Percentiles rank a stretch among this genome's conserved stretches.
phyloP scores from a whole-genome alignment of 1,284 basidiomycete genomes.

The Boletellus deceptivus region DNA sequence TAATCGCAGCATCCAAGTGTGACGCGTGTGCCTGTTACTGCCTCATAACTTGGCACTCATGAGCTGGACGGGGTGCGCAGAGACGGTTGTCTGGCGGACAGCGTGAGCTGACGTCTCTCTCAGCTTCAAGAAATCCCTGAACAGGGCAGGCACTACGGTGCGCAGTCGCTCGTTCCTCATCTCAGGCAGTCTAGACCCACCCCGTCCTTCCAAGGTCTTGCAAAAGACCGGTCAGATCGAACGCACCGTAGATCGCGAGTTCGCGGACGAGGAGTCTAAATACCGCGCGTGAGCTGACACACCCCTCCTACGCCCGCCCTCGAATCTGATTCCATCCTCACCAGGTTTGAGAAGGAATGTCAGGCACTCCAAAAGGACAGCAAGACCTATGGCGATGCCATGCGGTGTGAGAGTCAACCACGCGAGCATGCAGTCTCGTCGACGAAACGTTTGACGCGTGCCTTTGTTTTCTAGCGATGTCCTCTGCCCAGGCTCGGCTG shows the following conservation, averaged over 20 bases:
- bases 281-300: constrained; percentile 73
- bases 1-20: constrained; percentile 11
- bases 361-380: constrained; percentile 91
- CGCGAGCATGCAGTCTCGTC: not conserved
- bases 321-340: not conserved
- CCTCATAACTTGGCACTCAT: constrained; percentile 21
- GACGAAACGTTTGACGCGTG: not conserved
- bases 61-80: constrained; percentile 51
- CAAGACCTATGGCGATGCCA: constrained; percentile 93
- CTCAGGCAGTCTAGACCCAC: constrained; percentile 1
- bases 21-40: too few species aligned
- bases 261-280: constrained; percentile 88
- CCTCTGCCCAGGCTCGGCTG: constrained; percentile 88
- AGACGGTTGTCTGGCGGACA: not conserved
- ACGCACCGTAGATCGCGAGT: constrained; percentile 91
- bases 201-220: constrained; percentile 56
- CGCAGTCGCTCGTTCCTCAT: constrained; percentile 24
- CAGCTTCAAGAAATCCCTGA: constrained; percentile 94
- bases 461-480: constrained; percentile 66
- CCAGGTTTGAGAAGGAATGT: constrained; percentile 92
- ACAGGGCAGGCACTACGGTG: constrained; percentile 87
- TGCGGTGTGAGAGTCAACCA: constrained; percentile 66
- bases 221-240: constrained; percentile 99
- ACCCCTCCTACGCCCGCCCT: not conserved
- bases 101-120: constrained; percentile 5